Evolutionary conservation across 371 early-diverging fungal genomes (phyloP).

Genomic region (Apophysomyces sp.): DNA sequence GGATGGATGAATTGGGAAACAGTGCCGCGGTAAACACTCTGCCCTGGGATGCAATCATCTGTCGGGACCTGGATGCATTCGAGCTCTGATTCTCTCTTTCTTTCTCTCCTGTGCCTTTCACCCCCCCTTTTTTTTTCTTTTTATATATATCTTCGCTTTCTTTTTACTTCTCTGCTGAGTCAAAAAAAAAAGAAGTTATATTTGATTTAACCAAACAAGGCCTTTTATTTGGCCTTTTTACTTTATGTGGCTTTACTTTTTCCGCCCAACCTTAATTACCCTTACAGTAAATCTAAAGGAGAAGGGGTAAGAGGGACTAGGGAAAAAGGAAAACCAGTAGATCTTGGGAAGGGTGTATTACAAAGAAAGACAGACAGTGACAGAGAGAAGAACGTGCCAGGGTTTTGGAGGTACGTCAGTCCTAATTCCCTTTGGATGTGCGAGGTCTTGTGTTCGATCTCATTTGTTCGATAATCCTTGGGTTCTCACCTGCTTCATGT

Average conservation of each 20-base stretch:
- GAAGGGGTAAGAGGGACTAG: neutral
- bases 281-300: neutral
- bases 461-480: too few relatives aligned
- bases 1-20: neutral
- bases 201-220: neutral
- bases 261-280: neutral
- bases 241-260: neutral
- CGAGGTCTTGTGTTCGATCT: too few relatives aligned
- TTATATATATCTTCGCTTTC: too few relatives aligned
- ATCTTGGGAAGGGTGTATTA: too few relatives aligned
- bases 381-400: too few relatives aligned
- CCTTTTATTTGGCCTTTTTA: neutral
- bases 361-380: too few relatives aligned
- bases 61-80: neutral
- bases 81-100: neutral
- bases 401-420: too few relatives aligned
- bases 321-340: too few relatives aligned
- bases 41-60: neutral
- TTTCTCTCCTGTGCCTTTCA: neutral
- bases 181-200: too few relatives aligned
- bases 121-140: neutral
- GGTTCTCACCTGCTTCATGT: too few relatives aligned
- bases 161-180: too few relatives aligned
- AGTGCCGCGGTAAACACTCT: neutral
- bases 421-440: too few relatives aligned